Conservation (phyloP, 179 eudicot genomes). For the Vitellaria paradoxa region DNA sequence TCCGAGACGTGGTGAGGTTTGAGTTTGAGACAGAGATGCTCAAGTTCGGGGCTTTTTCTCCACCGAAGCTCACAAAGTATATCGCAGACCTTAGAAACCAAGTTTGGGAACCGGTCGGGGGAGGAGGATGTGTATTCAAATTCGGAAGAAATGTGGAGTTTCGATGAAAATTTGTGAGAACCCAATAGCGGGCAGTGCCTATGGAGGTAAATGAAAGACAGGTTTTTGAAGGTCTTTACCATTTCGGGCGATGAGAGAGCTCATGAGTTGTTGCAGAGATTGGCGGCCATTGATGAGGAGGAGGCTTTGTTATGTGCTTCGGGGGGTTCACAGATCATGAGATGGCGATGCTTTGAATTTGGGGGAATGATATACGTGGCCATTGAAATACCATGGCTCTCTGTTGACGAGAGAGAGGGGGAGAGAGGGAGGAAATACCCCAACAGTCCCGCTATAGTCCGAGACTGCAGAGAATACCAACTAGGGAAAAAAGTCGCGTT, state of each 20-base stretch:
- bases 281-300: constrained; percentile 9
- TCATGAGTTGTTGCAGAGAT: constrained; percentile 11
- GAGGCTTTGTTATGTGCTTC: neutral
- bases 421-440: constrained; percentile 11
- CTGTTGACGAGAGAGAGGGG: neutral
- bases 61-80: constrained; percentile 36
- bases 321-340: neutral
- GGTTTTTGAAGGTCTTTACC: constrained; percentile 44
- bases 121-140: neutral
- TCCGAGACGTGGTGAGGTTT: constrained; percentile 41
- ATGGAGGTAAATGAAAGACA: constrained; percentile 12
- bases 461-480: too few species aligned
- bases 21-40: constrained; percentile 32
- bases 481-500: too few species aligned
- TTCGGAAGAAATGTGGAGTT: constrained; percentile 17
- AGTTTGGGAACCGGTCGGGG: constrained; percentile 6
- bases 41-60: constrained; percentile 45
- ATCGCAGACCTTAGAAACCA: constrained; percentile 41
- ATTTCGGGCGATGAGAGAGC: constrained; percentile 27
- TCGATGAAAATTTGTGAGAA: constrained; percentile 38
- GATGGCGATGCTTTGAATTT: neutral
- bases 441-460: neutral
- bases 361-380: constrained; percentile 16
- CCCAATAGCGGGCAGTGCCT: constrained; percentile 22
- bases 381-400: constrained; percentile 11